Percentiles rank a stretch among this genome's conserved stretches.
Conservation (phyloP, 495 filamentous ascomycete species). For the Copromyces sp. region DNA sequence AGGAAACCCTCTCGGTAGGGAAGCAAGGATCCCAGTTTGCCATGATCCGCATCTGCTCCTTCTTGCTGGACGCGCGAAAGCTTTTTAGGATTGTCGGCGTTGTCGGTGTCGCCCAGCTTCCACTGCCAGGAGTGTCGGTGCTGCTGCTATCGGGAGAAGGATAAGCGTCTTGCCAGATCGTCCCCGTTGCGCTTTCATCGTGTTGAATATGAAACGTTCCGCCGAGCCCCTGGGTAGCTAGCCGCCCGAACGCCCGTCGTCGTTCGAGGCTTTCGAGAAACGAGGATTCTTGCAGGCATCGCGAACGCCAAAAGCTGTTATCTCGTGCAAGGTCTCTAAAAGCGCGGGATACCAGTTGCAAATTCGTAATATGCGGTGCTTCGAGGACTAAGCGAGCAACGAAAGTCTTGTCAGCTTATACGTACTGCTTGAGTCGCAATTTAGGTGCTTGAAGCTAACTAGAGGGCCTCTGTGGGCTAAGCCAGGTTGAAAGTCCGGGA, state of each 20-base stretch:
- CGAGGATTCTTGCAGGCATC: constrained; percentile 61
- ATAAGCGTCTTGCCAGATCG: constrained; percentile 2
- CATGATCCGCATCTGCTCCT: constrained; percentile 44
- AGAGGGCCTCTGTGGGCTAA: not conserved
- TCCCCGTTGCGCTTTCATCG: constrained; percentile 23
- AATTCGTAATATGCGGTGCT: constrained; percentile 52
- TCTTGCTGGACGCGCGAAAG: constrained; percentile 25
- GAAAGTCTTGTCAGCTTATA: not conserved
- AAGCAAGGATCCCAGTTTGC: constrained; percentile 78
- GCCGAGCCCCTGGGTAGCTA: constrained; percentile 15
- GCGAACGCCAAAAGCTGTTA: constrained; percentile 61
- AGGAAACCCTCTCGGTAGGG: constrained; percentile 56
- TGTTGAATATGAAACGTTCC: constrained; percentile 14
- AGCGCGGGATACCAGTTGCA: constrained; percentile 61
- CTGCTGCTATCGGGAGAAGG: constrained; percentile 10
- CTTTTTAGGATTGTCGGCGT: constrained; percentile 8
- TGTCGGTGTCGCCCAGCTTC: constrained; percentile 11
- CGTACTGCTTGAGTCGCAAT: not conserved
- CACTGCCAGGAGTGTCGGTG: constrained; percentile 5
- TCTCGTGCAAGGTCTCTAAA: constrained; percentile 64
- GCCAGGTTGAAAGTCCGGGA: not conserved
- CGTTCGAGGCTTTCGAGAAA: constrained; percentile 40
- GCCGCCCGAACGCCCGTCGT: constrained; percentile 26
- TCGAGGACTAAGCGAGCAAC: constrained; percentile 48
- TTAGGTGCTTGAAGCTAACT: not conserved